Evolutionary conservation across 2,329 filamentous ascomycete genomes (phyloP).

Genomic region (Thielaviopsis punctulata): DNA sequence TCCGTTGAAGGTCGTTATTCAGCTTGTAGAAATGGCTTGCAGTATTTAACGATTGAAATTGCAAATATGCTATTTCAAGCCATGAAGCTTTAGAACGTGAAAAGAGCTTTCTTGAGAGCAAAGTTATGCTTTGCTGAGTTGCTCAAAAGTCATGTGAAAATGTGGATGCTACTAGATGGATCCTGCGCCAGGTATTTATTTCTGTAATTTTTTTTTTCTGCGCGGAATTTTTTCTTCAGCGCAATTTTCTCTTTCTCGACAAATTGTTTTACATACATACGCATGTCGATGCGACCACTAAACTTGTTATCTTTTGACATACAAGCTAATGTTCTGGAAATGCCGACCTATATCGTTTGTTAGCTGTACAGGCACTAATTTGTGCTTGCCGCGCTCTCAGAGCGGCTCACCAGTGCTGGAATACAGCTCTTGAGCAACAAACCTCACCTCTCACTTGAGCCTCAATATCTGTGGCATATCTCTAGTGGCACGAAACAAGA

Average conservation of each 20-base stretch:
- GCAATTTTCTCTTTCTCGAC: not conserved
- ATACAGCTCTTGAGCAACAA: not conserved
- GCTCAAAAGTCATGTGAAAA: constrained; percentile 12
- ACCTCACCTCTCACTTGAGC: not conserved
- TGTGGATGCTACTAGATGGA: constrained; percentile 3
- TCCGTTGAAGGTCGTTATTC: not conserved
- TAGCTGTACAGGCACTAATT: not conserved
- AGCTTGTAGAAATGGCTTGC: not conserved
- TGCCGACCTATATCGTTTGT: no score
- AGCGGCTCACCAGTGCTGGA: not conserved
- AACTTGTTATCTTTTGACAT: no score
- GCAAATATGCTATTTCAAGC: no score
- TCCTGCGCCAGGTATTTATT: not conserved
- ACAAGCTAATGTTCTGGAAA: no score
- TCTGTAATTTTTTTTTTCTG: not conserved
- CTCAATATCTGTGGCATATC: not conserved
- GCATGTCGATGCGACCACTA: not conserved
- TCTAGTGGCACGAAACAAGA: not conserved
- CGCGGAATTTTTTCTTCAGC: not conserved
- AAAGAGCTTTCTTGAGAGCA: not conserved
- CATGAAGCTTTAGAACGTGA: no score
- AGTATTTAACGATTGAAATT: no score
- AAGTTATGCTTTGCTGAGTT: constrained; percentile 13
- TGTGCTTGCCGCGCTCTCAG: not conserved
- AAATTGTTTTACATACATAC: not conserved